A percentile compares a stretch with the other conserved stretches of the same genome.
Evolutionary conservation across 139 green algal species (phyloP).

Genomic region (Edaphochlamys debaryana): DNA sequence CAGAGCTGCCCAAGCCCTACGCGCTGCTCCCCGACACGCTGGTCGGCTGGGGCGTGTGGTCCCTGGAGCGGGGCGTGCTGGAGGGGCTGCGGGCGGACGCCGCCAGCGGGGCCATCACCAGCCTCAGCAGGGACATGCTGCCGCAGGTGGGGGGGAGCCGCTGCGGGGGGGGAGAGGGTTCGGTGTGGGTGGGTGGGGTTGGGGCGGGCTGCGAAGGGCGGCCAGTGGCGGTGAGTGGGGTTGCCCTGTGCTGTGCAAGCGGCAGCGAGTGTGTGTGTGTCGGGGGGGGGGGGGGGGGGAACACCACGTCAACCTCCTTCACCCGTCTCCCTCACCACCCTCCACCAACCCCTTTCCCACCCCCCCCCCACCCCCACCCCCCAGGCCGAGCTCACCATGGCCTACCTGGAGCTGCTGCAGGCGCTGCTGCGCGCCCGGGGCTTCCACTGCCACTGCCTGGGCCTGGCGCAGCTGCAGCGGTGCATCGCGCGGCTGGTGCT

Average conservation of each 20-base stretch:
- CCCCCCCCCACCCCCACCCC: not conserved
- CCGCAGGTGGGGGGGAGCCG: not conserved
- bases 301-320: too few species aligned
- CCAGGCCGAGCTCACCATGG: slow-evolving; percentile 51
- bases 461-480: slow-evolving; percentile 58
- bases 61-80: slow-evolving; percentile 2
- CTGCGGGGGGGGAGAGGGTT: not conserved
- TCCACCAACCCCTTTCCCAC: too few species aligned
- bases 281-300: too few species aligned
- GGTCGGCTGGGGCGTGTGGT: slow-evolving; percentile 48
- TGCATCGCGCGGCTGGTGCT: slow-evolving; percentile 53
- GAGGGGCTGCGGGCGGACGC: not conserved
- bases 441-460: slow-evolving; percentile 48
- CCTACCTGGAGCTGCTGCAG: slow-evolving; percentile 52
- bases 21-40: slow-evolving; percentile 47
- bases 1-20: slow-evolving; percentile 13
- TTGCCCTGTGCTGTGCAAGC: too few species aligned
- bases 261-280: too few species aligned
- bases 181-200: too few species aligned
- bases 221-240: too few species aligned
- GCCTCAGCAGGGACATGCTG: slow-evolving; percentile 9
- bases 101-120: not conserved
- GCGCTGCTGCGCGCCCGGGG: not conserved
- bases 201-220: too few species aligned
- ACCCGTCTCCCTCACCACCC: too few species aligned